Evolutionary conservation across 2,329 filamentous ascomycete species (phyloP).

Genomic region (Beauveria asiatica): DNA sequence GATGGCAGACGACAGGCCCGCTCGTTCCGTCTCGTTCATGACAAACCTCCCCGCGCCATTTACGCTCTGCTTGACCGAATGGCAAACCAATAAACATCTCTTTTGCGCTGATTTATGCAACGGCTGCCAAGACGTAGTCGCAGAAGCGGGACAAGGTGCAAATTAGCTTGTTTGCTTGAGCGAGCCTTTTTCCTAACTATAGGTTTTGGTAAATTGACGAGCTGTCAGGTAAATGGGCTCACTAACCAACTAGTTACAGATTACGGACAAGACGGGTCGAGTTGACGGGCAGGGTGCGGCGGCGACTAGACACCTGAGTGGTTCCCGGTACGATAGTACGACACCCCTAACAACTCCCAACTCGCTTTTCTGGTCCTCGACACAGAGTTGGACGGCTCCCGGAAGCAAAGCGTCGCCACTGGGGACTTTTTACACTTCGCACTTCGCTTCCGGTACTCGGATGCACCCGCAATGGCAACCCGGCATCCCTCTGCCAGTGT

Average conservation of each 20-base stretch:
- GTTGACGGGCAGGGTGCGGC: too few relatives aligned
- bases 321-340: neutral
- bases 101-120: neutral
- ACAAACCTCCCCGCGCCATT: neutral
- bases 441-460: conserved; percentile 1
- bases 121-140: neutral
- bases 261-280: too few relatives aligned
- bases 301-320: neutral
- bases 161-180: neutral
- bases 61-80: too few relatives aligned
- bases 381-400: neutral
- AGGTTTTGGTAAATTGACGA: neutral
- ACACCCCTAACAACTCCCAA: neutral
- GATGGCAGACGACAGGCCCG: neutral
- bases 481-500: neutral
- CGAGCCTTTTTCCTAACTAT: too few relatives aligned
- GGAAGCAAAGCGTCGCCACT: neutral
- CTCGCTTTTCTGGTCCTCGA: neutral
- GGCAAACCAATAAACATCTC: neutral
- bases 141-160: neutral
- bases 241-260: neutral
- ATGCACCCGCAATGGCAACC: neutral
- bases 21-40: neutral
- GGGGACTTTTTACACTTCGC: neutral
- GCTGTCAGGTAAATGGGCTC: neutral